Evolutionary conservation across 805 yeast genomes (phyloP).

Genomic region (Wickerhamomyces canadensis): DNA sequence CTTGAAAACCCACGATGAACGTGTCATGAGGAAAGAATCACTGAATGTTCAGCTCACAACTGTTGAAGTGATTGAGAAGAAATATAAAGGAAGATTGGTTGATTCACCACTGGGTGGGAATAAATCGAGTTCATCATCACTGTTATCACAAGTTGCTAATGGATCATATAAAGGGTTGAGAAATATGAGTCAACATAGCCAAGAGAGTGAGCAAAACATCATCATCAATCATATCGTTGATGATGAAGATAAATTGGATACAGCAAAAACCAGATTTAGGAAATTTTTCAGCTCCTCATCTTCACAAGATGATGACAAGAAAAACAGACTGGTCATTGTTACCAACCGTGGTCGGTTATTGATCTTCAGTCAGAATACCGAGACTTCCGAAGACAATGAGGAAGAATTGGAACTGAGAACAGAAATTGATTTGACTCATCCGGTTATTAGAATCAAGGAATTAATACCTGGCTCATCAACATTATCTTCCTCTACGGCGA

Average conservation of each 20-base stretch:
- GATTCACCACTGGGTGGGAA: constrained; percentile 51
- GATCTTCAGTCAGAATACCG: constrained; percentile 35
- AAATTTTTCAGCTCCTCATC: constrained; percentile 16
- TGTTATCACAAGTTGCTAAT: constrained; percentile 39
- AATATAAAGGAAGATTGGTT: constrained; percentile 48
- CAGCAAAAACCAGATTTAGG: constrained; percentile 18
- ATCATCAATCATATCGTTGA: constrained; percentile 18
- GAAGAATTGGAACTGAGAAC: constrained; percentile 41
- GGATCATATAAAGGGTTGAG: constrained; percentile 38
- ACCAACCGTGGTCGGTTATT: constrained; percentile 63
- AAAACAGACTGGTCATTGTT: constrained; percentile 47
- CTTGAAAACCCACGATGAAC: constrained; percentile 50
- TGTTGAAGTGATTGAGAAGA: constrained; percentile 50
- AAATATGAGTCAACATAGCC: constrained; percentile 23
- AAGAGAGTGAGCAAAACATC: constrained; percentile 27
- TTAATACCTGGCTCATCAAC: constrained; percentile 37
- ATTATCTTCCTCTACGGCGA: too few relatives aligned
- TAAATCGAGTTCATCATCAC: constrained; percentile 31
- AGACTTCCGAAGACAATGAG: too few relatives aligned
- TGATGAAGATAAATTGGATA: constrained; percentile 11
- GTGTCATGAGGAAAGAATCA: constrained; percentile 53
- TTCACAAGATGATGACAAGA: constrained; percentile 29
- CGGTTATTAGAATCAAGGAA: constrained; percentile 54
- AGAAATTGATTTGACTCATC: constrained; percentile 50
- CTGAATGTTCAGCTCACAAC: constrained; percentile 39